Evolutionary conservation across 805 yeast species (phyloP).

Genomic region (Ogataea paraovalis): DNA sequence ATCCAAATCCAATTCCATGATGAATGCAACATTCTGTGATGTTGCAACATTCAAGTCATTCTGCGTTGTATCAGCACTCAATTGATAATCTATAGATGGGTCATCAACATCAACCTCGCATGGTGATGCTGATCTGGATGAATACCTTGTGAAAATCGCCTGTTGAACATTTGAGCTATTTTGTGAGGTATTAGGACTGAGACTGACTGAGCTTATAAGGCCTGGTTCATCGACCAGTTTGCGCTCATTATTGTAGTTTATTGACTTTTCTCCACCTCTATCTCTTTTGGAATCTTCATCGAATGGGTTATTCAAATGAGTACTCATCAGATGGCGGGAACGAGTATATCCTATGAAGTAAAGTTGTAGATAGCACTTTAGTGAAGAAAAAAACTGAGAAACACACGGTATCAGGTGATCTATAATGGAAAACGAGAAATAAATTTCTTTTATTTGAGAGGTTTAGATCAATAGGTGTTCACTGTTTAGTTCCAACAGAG

Average conservation of each 20-base stretch:
- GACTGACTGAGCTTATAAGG: not conserved
- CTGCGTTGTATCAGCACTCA: slow-evolving; percentile 9
- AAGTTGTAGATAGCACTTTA: not conserved
- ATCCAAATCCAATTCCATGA: slow-evolving; percentile 77
- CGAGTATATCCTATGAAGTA: not conserved
- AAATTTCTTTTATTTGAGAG: not conserved
- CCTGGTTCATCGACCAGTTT: not conserved
- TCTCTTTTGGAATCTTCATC: not conserved
- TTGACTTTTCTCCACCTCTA: not conserved
- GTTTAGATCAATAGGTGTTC: no score
- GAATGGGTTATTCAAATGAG: not conserved
- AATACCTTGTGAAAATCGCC: not conserved
- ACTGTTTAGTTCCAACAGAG: not conserved
- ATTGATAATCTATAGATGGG: slow-evolving; percentile 12
- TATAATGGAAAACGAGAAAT: not conserved
- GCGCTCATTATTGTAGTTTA: not conserved
- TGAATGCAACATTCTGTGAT: slow-evolving; percentile 68
- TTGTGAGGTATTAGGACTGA: not conserved
- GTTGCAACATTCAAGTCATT: slow-evolving; percentile 57
- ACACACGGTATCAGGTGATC: no score
- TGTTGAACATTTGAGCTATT: not conserved
- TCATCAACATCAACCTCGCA: slow-evolving; percentile 10
- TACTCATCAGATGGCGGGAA: not conserved
- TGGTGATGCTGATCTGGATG: slow-evolving; percentile 21
- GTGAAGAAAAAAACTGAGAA: not conserved